phyloP scores from a whole-genome alignment of 805 yeast species.

The Lipomyces yamadae region DNA sequence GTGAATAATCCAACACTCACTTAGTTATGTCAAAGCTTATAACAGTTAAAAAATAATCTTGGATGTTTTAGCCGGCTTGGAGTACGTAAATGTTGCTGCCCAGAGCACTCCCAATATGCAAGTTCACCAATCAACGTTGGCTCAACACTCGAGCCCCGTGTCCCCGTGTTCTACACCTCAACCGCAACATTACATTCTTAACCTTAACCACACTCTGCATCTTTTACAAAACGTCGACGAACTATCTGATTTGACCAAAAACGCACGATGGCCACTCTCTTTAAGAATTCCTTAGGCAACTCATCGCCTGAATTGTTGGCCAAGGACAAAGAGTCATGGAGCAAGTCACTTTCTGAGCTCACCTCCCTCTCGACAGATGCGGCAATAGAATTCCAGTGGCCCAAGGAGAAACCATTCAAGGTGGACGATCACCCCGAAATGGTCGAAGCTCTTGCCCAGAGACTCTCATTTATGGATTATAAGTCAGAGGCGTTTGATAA shows the following conservation, averaged over 20 bases:
- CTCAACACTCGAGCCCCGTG: no score
- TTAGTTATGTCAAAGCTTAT: no score
- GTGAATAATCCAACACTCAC: no score
- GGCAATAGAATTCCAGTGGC: background rate
- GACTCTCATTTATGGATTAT: background rate
- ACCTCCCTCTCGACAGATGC: background rate
- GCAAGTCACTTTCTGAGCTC: background rate
- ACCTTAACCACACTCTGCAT: no score
- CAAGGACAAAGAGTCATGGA: background rate
- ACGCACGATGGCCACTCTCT: background rate
- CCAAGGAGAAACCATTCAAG: background rate
- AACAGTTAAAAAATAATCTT: no score
- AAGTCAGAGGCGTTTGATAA: slow-evolving; percentile 1
- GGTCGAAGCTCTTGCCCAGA: background rate
- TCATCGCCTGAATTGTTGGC: background rate
- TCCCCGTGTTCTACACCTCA: background rate
- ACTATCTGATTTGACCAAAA: background rate
- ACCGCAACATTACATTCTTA: no score
- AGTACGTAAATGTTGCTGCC: no score
- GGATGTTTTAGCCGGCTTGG: no score
- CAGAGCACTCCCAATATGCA: no score
- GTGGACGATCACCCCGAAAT: background rate
- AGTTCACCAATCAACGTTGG: no score
- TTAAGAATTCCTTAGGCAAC: background rate
- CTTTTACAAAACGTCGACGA: background rate